These are phyloP conservation scores for Rhododendron vialii DNA, from an alignment of 148 eudicot species.

Conservation along the genomic window DNA sequence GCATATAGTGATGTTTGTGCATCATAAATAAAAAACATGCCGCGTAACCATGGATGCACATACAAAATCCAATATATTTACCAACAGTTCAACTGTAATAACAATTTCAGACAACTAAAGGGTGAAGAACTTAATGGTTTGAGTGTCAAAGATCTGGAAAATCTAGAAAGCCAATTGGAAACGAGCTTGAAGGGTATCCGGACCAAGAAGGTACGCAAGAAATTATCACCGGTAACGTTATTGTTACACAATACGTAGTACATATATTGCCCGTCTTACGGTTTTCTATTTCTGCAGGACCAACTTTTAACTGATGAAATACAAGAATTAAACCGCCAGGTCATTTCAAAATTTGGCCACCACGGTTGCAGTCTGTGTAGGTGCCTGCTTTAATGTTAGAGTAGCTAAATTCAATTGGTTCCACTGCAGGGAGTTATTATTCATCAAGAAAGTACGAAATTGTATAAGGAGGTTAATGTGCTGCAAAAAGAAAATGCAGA, in stretches of 20 bases:
- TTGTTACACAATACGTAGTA: neutral
- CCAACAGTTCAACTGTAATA: neutral
- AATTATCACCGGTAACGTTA: neutral
- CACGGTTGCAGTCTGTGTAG: neutral
- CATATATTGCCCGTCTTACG: neutral
- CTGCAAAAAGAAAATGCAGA: neutral
- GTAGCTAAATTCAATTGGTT: neutral
- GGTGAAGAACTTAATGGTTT: constrained; percentile 72
- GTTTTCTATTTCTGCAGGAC: constrained; percentile 45
- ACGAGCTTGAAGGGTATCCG: constrained; percentile 48
- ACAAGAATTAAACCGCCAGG: constrained; percentile 47
- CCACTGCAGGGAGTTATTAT: neutral
- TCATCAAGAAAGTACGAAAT: neutral
- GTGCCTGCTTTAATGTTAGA: neutral
- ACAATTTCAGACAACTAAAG: constrained; percentile 50
- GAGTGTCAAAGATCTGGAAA: constrained; percentile 49
- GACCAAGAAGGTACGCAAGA: constrained; percentile 40
- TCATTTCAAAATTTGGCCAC: constrained; percentile 11
- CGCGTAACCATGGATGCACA: neutral
- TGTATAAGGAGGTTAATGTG: neutral
- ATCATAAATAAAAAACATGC: neutral
- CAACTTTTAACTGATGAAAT: constrained; percentile 48
- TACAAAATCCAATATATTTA: neutral
- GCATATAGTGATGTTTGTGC: neutral
- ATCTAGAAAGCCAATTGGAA: constrained; percentile 59